Base-by-base conservation (phyloP, 2,329 filamentous ascomycete species). In the Lithohypha guttulata region DNA sequence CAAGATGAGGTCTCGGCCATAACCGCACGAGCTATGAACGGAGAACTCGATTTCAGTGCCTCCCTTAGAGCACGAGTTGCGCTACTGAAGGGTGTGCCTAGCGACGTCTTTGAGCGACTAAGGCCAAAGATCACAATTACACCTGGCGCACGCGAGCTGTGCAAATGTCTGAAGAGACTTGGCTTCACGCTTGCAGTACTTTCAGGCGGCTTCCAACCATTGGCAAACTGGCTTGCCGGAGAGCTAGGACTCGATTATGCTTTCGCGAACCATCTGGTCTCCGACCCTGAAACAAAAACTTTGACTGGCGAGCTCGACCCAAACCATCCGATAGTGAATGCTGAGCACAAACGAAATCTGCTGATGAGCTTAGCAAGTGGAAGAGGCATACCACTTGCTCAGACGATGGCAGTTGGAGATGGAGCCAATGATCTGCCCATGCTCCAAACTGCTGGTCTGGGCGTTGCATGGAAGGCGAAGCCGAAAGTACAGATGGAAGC, bases 11-110 rank as follows among this genome's bases (percentile, higher is more conserved):
- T 98, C 26, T 82, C 85, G 7, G 77, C 67, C 53, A 96, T 98
- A 51, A 98, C 91, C 0, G 80, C 81, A 43, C 81, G 86, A 22
- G 89, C 91, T 23, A 98, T 98, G 91, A 79, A 89, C 50, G 91
- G 91, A 44, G 87, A 96, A 65, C 70, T 96, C 23, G 87, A 95
- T 59, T 98, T 98, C 52, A 79, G 87, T 37, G 74, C 75, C 1
- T 87, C 83, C 1, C 77, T 98, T 55, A 77, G 79, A 42, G 84
- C 83, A 57, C 75, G 91, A 14, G 85, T 93, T 19, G 72, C 72
- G 27, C 69, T 96, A 29, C 73, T 98, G 27, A 81, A 80, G 52
- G 89, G 87, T 21, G 77, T 95, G 6, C 77, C 83, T 0, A 77
- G 73, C 7, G 75, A 75, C 41, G 79, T 96, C 11, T 93, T 93